Base-by-base conservation (phyloP, 768 basidiomycete genomes). In the Candolleomyces aberdarensis region DNA sequence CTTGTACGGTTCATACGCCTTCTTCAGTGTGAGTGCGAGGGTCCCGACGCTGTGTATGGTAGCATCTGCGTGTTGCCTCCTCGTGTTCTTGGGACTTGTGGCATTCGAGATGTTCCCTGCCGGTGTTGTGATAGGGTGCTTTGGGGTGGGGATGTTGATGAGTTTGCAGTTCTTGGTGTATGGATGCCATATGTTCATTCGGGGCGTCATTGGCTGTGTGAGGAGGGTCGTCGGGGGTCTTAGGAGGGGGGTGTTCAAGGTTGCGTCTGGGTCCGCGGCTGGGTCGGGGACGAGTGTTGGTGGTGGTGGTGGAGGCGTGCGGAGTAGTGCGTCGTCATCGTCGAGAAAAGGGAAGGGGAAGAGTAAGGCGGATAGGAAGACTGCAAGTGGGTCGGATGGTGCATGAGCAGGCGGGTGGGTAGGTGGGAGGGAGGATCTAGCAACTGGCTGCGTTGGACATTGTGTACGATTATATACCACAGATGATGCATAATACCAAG, bases 1-100 rank as follows among this genome's bases (percentile, higher is more conserved):
- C 66, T 62, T 90, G 36, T 87, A 84, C 63, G 77, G 75, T 22
- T 78, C 79, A 10, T 87, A 87, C 69, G 76, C 88, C 59, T 90
- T 89, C 75, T 91, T 91, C 70, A 78, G 85, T 31, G 77, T 91
- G 14, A 83, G 85, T 1, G 78, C 88, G 6, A 81, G 88, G 20
- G 73, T 89, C 13, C 89, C 89, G 0, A 79, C 83, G 0, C 63
- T 89, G 7, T 85, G 85, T 68, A 83, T 86, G 76, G 78, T 87
- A 58, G 60, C 77, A 32, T 83, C 87, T 11, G 77, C 83, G 0
- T 48, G 81, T n/a, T 75, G 85, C 1, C 77, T 91, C 8, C 84
- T 86, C 76, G 63, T 69, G 1, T 91, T 89, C 72, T 71, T 91
- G 26, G 75, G 80, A 8, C 69, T 83, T 26, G 83, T 89, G 7